These are phyloP conservation scores for Penicillium atrosanguineum DNA, from an alignment of 495 filamentous ascomycete species.

Conservation along the genomic window DNA sequence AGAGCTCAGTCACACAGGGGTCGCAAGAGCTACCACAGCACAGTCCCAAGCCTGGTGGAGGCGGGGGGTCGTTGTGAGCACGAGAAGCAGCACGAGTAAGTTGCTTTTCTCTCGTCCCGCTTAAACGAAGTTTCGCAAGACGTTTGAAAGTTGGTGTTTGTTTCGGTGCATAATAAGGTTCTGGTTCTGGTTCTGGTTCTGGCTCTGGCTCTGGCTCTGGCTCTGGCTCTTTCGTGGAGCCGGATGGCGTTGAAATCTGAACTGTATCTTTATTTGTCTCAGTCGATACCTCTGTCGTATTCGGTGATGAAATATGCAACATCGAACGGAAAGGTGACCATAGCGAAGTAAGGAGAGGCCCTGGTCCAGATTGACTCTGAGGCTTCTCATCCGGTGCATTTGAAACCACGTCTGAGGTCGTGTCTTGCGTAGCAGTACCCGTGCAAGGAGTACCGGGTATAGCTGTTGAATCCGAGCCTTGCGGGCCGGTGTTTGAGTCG, in stretches of 20 bases:
- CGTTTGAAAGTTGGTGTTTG: conserved; percentile 30
- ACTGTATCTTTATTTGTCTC: background rate
- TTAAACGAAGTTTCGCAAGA: conserved; percentile 30
- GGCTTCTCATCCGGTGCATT: background rate
- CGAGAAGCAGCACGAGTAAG: conserved; percentile 37
- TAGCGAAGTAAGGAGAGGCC: conserved; percentile 2
- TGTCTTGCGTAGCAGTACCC: background rate
- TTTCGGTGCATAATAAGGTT: conserved; percentile 26
- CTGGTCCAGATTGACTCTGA: background rate
- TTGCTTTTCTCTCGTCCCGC: conserved; percentile 38
- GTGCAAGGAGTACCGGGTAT: background rate
- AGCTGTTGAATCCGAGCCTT: background rate
- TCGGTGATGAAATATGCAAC: background rate
- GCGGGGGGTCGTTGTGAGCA: conserved; percentile 35
- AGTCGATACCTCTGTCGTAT: background rate
- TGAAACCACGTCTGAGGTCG: background rate
- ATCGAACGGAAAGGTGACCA: conserved; percentile 3
- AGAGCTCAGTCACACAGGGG: conserved; percentile 42
- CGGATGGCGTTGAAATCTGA: background rate
- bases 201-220: background rate
- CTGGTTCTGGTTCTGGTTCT: conserved; percentile 8
- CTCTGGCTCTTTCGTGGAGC: background rate
- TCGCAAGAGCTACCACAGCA: conserved; percentile 46
- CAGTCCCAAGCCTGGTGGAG: conserved; percentile 34
- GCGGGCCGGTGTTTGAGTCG: background rate